Evolutionary conservation across 2,329 filamentous ascomycete species (phyloP), one percentile per base, ranked within the genome.

Genomic region (Arthrobotrys sphaeroides): DNA sequence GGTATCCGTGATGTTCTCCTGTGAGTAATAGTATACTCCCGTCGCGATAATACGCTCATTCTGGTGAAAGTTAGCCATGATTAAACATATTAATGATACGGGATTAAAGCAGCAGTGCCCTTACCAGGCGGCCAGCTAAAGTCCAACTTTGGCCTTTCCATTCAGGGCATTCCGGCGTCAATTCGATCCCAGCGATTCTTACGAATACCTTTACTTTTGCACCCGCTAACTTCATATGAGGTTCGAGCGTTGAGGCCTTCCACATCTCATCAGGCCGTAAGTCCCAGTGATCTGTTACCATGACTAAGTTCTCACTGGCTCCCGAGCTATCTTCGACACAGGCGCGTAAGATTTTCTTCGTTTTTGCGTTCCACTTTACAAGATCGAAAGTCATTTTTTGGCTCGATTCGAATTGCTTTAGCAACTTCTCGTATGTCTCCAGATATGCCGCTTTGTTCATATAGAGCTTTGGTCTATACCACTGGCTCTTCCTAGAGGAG

Each of bases 31-130:
- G 81, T 88, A 89, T n/a, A 91, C 82, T 0, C 88, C 87, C 0
- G 88, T 88, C 0, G 88, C 87, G 77, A 85, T 86, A 36, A 91
- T 90, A 75, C 86, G 86, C 80, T 91, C 89, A 78, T 91, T 90
- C 81, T 83, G 10, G 12, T 20, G 10, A 53, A 53, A 33, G 13
- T 13, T 10, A 2, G n/a, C 16, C 6, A 6, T 43, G 20, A 43
- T 18, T 43, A 18, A n/a, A n/a, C n/a, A 6, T 40, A n/a, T 18
- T 6, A 28, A n/a, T 9, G 18, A 28, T 9, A 5, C 16, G 2
- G 20, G n/a, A n/a, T n/a, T n/a, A 31, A 31, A 33, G 13, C 28
- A 31, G n/a, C n/a, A n/a, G n/a, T n/a, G n/a, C 28, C 28, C 28
- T 5, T 22, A 53, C 49, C 26, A 53, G 24, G 13, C n/a, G 33